phyloP scores from a whole-genome alignment of 2,329 filamentous ascomycete species.

The Elsinoe perseae region DNA sequence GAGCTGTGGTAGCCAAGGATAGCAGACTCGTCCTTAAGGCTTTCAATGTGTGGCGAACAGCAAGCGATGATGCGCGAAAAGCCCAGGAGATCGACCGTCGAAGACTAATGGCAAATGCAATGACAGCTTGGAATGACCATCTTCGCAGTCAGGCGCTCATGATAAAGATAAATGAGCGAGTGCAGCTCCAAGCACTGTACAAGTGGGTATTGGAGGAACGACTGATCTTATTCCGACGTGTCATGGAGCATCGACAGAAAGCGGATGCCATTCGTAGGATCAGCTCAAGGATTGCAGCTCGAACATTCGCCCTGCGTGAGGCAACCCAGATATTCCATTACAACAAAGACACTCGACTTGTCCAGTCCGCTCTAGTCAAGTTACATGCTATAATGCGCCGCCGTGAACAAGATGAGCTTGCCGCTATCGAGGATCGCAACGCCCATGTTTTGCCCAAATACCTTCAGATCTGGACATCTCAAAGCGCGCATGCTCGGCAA shows the following conservation, averaged over 20 bases:
- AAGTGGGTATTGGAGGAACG: slow-evolving; percentile 52
- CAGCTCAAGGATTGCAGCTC: slow-evolving; percentile 13
- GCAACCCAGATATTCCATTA: slow-evolving; percentile 21
- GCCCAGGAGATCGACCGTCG: slow-evolving; percentile 45
- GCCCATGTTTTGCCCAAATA: slow-evolving; percentile 33
- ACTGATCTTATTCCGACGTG: slow-evolving; percentile 34
- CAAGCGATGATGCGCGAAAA: slow-evolving; percentile 33
- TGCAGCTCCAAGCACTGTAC: slow-evolving; percentile 50
- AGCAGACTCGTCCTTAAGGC: slow-evolving; percentile 32
- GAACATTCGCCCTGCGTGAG: slow-evolving; percentile 18
- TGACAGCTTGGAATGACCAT: slow-evolving; percentile 55
- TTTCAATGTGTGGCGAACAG: slow-evolving; percentile 42
- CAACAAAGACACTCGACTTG: slow-evolving; percentile 23
- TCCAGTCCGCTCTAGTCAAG: slow-evolving; percentile 25
- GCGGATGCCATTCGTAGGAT: slow-evolving; percentile 20
- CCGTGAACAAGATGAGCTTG: slow-evolving; percentile 30
- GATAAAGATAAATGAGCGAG: slow-evolving; percentile 47
- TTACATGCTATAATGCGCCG: slow-evolving; percentile 26
- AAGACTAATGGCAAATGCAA: slow-evolving; percentile 50
- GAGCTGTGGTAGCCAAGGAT: neutral
- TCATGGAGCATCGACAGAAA: slow-evolving; percentile 25
- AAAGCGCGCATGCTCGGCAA: slow-evolving; percentile 37
- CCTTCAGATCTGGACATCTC: slow-evolving; percentile 31
- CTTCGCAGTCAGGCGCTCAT: slow-evolving; percentile 48
- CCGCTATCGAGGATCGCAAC: slow-evolving; percentile 37